phyloP scores from a whole-genome alignment of 2,329 filamentous ascomycete genomes.

The Pyrenochaeta sp. region DNA sequence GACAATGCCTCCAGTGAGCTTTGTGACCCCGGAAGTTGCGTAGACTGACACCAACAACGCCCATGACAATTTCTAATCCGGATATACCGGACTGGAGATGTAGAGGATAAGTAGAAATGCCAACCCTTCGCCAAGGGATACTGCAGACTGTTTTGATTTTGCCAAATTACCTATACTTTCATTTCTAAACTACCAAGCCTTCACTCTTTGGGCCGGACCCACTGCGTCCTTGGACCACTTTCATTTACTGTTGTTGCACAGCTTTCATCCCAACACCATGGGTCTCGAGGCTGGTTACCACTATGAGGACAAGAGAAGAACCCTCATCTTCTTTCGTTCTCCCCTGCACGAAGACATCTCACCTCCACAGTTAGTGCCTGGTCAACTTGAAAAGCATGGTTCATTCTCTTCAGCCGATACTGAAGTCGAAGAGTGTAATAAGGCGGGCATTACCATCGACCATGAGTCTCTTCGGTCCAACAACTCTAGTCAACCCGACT shows the following conservation, averaged over 20 bases:
- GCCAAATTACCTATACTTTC: too few relatives aligned
- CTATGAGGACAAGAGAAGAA: conserved; percentile 15
- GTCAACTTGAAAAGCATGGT: not conserved
- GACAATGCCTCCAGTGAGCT: not conserved
- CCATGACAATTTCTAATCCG: not conserved
- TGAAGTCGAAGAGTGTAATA: conserved; percentile 11
- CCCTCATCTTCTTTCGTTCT: conserved; percentile 26
- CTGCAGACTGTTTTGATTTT: too few relatives aligned
- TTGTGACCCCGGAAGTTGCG: not conserved
- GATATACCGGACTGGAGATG: not conserved
- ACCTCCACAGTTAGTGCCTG: not conserved
- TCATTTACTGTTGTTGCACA: not conserved
- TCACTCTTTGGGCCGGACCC: too few relatives aligned
- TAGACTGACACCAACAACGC: not conserved
- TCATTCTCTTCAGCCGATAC: conserved; percentile 7
- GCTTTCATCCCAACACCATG: conserved; percentile 12
- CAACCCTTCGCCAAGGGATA: not conserved
- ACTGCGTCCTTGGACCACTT: not conserved
- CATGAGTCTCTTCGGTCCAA: conserved; percentile 4
- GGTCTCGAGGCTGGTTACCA: conserved; percentile 26
- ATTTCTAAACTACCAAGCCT: too few relatives aligned
- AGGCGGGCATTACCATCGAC: not conserved
- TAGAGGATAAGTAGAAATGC: not conserved
- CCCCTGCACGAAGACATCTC: conserved; percentile 14
- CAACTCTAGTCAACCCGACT: conserved; percentile 12